Evolutionary conservation across 2,329 filamentous ascomycete species (phyloP), one percentile per base, ranked within the genome.

Genomic region (Torrubiella hemipterigena): DNA sequence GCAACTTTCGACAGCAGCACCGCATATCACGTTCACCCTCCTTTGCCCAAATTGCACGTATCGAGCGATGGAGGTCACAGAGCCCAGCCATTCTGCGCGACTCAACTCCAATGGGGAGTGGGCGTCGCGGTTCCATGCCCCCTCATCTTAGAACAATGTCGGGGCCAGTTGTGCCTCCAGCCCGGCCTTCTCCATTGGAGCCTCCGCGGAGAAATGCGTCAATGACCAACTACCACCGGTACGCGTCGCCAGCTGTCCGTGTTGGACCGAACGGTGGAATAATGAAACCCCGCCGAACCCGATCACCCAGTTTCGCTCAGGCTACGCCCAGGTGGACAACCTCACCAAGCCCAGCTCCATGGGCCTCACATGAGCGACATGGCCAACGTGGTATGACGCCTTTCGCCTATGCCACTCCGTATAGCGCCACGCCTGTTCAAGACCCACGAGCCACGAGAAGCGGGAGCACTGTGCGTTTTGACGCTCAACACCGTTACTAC

Each of bases 361-460:
- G 54, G 19, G 47, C 46, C 4, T 34, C 52, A 5, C 48, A 47
- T 6, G 54, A 60, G 27, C 50, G 50, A 31, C 42, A 50, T 42
- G 52, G 45, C 35, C 45, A 49, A 32, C 52, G 64, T 19, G 52
- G 51, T 11, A 61, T 59, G 10, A 73, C 68, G 1, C 79, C 77
- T 0, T 75, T 75, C 40, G 76, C 74, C n/a, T 86, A 86, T 45
- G 78, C 79, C 3, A 87, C 81, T 1, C 81, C 81, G 0, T 66
- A 78, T 47, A 85, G 79, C 45, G 77, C 75, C 38, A 69, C 63
- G 4, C 63, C 71, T 1, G 50, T 55, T 7, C 50, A 60, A 10
- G 64, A 68, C 32, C 39, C 54, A 13, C 55, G 57, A 12, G 39
- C 39, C 5, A 26, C 45, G 3, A 44, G 52, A 11, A 42, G 44